Conservation (phyloP, 176 grass and related monocot species). For the Juncus inflexus region DNA sequence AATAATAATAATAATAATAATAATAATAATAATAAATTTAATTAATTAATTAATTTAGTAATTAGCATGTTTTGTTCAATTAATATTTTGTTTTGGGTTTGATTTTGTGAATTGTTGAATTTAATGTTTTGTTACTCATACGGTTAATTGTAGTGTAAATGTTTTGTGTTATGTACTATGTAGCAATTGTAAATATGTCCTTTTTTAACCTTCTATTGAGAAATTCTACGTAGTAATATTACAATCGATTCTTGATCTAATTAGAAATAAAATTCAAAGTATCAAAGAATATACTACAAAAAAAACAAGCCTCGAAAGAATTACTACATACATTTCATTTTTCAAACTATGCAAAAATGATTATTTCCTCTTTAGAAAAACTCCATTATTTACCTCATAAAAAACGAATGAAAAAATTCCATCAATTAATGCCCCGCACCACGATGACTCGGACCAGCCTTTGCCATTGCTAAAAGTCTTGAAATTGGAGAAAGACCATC, state of each 20-base stretch:
- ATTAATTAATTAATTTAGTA: no score
- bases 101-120: no score
- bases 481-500: slow-evolving; percentile 14
- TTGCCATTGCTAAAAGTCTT: slow-evolving; percentile 41
- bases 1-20: no score
- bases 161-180: no score
- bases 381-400: no score
- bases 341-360: no score
- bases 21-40: no score
- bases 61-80: no score
- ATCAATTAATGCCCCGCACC: slow-evolving; percentile 56
- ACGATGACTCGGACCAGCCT: slow-evolving; percentile 42
- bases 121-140: no score
- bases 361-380: background rate
- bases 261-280: background rate
- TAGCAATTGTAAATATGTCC: background rate
- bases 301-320: background rate
- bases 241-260: background rate
- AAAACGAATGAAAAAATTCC: background rate
- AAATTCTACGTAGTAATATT: background rate
- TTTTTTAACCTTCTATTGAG: slow-evolving; percentile 1
- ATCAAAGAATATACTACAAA: background rate
- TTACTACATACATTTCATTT: slow-evolving; percentile 20
- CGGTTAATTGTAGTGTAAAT: background rate
- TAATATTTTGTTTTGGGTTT: no score